Conservation (phyloP, 1,284 basidiomycete species). For the Sutorius eximius region DNA sequence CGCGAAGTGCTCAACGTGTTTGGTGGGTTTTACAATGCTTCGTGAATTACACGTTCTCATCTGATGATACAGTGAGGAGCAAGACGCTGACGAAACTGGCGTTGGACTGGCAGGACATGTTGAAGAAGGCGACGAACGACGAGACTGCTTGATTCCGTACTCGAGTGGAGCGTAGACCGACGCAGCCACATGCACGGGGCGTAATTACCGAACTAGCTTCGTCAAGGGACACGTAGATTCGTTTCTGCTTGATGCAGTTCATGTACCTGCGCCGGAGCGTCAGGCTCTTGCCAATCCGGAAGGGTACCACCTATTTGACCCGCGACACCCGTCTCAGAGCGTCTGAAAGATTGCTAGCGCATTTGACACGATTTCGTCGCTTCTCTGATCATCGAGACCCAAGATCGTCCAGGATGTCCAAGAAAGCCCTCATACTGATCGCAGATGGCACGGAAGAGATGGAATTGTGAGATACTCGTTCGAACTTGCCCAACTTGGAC, state of each 20-base stretch:
- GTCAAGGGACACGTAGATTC: not conserved
- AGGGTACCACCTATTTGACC: not conserved
- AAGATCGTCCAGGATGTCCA: slow-evolving; percentile 19
- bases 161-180: not conserved
- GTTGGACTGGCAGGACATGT: slow-evolving; percentile 73
- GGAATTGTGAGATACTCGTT: slow-evolving; percentile 62
- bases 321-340: not conserved
- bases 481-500: not conserved
- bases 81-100: slow-evolving; percentile 72
- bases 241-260: not conserved
- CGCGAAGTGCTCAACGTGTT: slow-evolving; percentile 77
- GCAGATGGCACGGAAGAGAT: slow-evolving; percentile 91
- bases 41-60: slow-evolving; percentile 4
- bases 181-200: not conserved
- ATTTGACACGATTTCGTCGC: not conserved
- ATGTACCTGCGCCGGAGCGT: slow-evolving; percentile 1
- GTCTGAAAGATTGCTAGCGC: too few species aligned
- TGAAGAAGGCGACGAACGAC: slow-evolving; percentile 61
- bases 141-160: slow-evolving; percentile 30
- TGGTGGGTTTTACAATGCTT: slow-evolving; percentile 45
- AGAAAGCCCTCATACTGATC: slow-evolving; percentile 68
- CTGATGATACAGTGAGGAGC: slow-evolving; percentile 53
- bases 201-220: slow-evolving; percentile 1
- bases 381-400: slow-evolving; percentile 1
- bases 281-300: not conserved